A percentile compares a stretch with the other conserved stretches of the same genome.
phyloP scores from a whole-genome alignment of 805 yeast species.

The Candida stauntonica region DNA sequence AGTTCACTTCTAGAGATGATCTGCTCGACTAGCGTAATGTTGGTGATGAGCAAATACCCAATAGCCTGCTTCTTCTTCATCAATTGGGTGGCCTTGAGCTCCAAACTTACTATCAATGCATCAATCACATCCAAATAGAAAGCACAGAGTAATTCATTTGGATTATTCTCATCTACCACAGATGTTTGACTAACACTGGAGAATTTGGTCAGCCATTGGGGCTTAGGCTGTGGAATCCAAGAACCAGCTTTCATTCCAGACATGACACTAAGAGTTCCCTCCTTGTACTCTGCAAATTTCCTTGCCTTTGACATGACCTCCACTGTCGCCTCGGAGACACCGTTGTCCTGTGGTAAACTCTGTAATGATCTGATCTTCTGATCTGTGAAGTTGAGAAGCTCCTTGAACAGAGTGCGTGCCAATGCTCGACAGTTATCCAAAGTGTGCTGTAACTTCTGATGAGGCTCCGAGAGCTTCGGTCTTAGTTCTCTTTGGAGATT shows the following conservation, averaged over 20 bases:
- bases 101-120: conserved; percentile 60
- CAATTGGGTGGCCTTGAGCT: conserved; percentile 44
- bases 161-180: conserved; percentile 36
- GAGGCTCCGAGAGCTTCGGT: conserved; percentile 22
- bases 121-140: conserved; percentile 78
- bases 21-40: conserved; percentile 70
- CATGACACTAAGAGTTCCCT: conserved; percentile 49
- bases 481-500: conserved; percentile 32
- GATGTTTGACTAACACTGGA: conserved; percentile 43
- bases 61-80: conserved; percentile 36
- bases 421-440: conserved; percentile 28
- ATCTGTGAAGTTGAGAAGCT: conserved; percentile 54
- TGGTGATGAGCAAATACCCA: conserved; percentile 70
- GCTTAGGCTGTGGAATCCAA: conserved; percentile 63
- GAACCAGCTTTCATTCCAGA: conserved; percentile 49
- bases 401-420: conserved; percentile 45
- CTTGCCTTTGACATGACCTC: conserved; percentile 66
- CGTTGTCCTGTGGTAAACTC: conserved; percentile 58
- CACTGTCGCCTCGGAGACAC: conserved; percentile 68
- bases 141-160: conserved; percentile 53
- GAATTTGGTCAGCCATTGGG: conserved; percentile 47
- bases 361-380: conserved; percentile 41
- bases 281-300: conserved; percentile 56
- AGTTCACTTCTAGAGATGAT: conserved; percentile 58
- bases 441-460: conserved; percentile 16